phyloP scores from a whole-genome alignment of 2,329 filamentous ascomycete genomes.

The Pseudogymnoascus sp. region DNA sequence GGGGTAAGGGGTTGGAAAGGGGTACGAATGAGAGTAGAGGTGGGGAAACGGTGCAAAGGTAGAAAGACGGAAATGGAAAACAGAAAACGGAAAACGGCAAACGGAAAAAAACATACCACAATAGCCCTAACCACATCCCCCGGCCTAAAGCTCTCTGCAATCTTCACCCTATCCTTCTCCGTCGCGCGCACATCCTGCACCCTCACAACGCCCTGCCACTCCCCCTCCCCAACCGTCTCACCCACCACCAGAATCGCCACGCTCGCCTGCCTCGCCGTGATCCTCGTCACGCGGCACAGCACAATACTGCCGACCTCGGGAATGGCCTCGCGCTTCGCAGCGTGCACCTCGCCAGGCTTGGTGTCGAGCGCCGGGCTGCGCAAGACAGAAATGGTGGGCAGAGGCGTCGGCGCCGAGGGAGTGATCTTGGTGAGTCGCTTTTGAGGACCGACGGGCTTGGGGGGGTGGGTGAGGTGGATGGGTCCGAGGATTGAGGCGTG shows the following conservation, averaged over 20 bases:
- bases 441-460: conserved; percentile 36
- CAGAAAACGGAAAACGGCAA: conserved; percentile 7
- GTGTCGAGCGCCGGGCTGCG: conserved; percentile 20
- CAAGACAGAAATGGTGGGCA: conserved; percentile 49
- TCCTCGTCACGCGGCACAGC: conserved; percentile 74
- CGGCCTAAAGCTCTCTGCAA: conserved; percentile 83
- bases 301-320: conserved; percentile 75
- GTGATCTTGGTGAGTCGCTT: conserved; percentile 53
- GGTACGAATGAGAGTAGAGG: background rate
- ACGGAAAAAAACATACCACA: conserved; percentile 46
- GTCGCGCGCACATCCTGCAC: conserved; percentile 89
- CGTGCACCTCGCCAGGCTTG: conserved; percentile 26
- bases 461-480: conserved; percentile 44
- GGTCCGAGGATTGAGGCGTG: conserved; percentile 75
- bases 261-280: conserved; percentile 75
- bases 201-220: conserved; percentile 78
- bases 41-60: background rate
- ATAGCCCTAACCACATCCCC: conserved; percentile 84
- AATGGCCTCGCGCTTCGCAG: conserved; percentile 53
- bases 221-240: conserved; percentile 60
- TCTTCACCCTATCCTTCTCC: conserved; percentile 89
- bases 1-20: background rate
- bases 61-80: background rate
- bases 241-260: conserved; percentile 80
- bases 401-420: conserved; percentile 34